Percentiles rank a stretch among this genome's conserved stretches.
Conservation (phyloP, 371 early-diverging fungal species). For the Mucor circinelloides region DNA sequence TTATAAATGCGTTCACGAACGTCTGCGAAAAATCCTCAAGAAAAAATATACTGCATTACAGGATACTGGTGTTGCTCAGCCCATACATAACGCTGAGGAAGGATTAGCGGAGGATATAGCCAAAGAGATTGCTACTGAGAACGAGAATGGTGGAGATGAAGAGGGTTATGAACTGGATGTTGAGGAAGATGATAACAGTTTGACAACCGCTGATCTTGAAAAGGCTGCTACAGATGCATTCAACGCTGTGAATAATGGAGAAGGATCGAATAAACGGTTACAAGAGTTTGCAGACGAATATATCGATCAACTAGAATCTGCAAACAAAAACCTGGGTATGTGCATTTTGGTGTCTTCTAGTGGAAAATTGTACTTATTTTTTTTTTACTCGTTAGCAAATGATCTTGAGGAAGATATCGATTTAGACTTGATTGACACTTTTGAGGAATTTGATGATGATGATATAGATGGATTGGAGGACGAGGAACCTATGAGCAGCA, state of each 20-base stretch:
- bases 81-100: slow-evolving; percentile 3
- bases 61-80: background rate
- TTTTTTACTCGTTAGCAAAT: background rate
- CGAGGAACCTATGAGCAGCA: background rate
- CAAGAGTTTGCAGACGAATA: slow-evolving; percentile 27
- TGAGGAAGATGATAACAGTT: background rate
- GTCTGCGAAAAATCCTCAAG: slow-evolving; percentile 3
- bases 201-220: background rate
- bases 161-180: slow-evolving; percentile 18
- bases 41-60: background rate
- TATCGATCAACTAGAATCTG: slow-evolving; percentile 13
- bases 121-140: slow-evolving; percentile 17
- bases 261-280: slow-evolving; percentile 3
- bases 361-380: background rate
- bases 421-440: background rate
- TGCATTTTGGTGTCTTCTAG: background rate
- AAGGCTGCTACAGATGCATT: slow-evolving; percentile 6
- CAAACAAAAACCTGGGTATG: background rate
- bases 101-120: slow-evolving; percentile 23
- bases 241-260: background rate
- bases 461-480: slow-evolving; percentile 19
- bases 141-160: background rate
- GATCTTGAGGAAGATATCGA: slow-evolving; percentile 11
- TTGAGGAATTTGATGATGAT: slow-evolving; percentile 11
- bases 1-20: slow-evolving; percentile 26